These are phyloP conservation scores for Gossypium longicalyx DNA, from an alignment of 345 rosid species.

Conservation along the genomic window DNA sequence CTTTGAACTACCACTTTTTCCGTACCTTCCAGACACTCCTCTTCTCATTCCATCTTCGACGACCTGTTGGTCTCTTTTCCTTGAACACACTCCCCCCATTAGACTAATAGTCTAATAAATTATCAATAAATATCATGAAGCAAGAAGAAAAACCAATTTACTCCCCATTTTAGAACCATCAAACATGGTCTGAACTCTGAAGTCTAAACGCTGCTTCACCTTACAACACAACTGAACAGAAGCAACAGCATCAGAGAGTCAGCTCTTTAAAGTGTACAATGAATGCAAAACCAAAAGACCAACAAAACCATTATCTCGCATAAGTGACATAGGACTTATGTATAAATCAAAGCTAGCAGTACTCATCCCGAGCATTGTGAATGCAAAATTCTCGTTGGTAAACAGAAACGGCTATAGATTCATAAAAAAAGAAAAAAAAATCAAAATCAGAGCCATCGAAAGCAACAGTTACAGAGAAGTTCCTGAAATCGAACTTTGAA, in stretches of 20 bases:
- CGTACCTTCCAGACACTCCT: slow-evolving; percentile 19
- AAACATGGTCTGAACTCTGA: slow-evolving; percentile 1
- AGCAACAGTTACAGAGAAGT: background rate
- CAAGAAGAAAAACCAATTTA: background rate
- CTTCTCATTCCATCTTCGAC: slow-evolving; percentile 18
- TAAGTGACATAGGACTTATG: background rate
- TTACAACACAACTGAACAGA: slow-evolving; percentile 5
- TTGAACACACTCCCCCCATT: slow-evolving; percentile 31
- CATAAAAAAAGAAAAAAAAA: background rate
- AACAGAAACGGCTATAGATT: background rate
- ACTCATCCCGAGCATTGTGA: background rate
- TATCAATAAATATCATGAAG: background rate
- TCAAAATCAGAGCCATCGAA: background rate
- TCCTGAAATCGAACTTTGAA: background rate
- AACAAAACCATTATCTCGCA: background rate
- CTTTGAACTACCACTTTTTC: slow-evolving; percentile 22
- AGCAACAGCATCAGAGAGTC: background rate
- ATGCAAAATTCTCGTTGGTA: background rate
- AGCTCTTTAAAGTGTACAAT: background rate
- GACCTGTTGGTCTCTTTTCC: slow-evolving; percentile 26
- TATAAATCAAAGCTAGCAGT: background rate
- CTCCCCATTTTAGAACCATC: slow-evolving; percentile 6
- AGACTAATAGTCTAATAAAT: background rate
- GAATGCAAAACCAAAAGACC: background rate
- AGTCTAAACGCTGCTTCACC: background rate